Base-by-base conservation (phyloP, 2,329 filamentous ascomycete species). In the Cercospora zeina region DNA sequence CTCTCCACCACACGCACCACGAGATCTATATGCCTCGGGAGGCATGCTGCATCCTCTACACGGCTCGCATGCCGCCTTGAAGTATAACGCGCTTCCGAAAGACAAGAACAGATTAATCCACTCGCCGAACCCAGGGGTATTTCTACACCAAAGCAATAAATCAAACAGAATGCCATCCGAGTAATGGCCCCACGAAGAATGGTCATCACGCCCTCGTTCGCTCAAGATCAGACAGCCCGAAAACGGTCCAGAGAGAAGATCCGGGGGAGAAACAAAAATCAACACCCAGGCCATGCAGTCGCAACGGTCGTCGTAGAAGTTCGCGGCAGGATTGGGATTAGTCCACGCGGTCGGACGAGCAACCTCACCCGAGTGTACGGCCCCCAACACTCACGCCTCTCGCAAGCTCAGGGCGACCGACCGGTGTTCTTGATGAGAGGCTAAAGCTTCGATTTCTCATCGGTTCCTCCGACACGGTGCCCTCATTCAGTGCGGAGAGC, bases 401-500 rank as follows among this genome's bases (percentile, higher is more conserved):
- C 50, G 59, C 33, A 37, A 64, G 62, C 8, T 70, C 71, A 9
- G 71, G 62, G 30, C 70, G 62, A 6, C 69, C 54, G 16, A 67
- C 68, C 27, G 69, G 51, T 14, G 66, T 66, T 27, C 69, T 64
- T 10, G 71, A 69, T n/a, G 65, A 61, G 9, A 70, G 71, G 53
- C 71, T 72, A 61, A 68, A 70, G 61, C 69, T 69, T 14, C 67
- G 60, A 16, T 67, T 60, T 31, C 65, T 59, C 8, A 62, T 55
- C 24, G 59, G 65, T 4, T 59, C 58, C 49, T 67, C 65, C 30
- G 62, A 79, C 80, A 83, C 84, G 34, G 77, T 82, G 74, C 95
- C 90, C 70, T 96, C 93, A 63, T 89, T 89, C 55, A 97, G 80
- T 13, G 90, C 91, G 65, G 87, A 93, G 39, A 99, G 83, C 83